Base-by-base conservation (phyloP, 495 filamentous ascomycete species). In the Bryoglossum gracile region DNA sequence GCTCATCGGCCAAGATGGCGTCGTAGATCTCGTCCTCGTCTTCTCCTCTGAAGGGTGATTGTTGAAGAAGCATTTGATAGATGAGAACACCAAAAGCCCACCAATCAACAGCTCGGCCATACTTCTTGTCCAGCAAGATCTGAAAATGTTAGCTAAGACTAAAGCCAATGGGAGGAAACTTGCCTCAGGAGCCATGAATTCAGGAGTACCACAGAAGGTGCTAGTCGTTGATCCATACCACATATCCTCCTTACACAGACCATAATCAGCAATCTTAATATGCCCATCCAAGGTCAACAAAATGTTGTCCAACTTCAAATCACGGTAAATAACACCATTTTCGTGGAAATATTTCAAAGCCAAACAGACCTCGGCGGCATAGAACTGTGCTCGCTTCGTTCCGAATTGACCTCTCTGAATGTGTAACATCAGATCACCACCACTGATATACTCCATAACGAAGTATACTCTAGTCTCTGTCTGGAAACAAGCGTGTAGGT, bases 11-110 rank as follows among this genome's bases (percentile, higher is more conserved):
- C 46, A 99, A 82, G 66, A 99, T 97, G 36, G 92, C 91, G 60
- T 99, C 92, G 76, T 99, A 99, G 53, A 99, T 99, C 68, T 99
- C 92, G 67, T 99, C 92, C 62, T 99, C 92, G 62, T 99, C 92
- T 63, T 99, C 92, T 60, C 92, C 92, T 62, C 92, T 85, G 86
- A 99, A 99, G 3, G 92, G 92, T 19, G 90, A 96, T 62, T 99
- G 92, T 61, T 99, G 92, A 33, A 99, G 80, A 35, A 99, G 82
- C 92, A 99, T 99, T 71, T 99, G 92, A 67, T 99, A 99, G 54
- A 99, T 99, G 51, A 99, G 73, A 26, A 99, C 92, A 59, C 92
- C 92, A 65, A 99, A 99, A n/a, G 92, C 92, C 92, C 92, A 99
- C 92, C 92, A 99, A 65, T 99, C 92, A 48, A 99, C 92, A n/a